phyloP scores from a whole-genome alignment of 2,329 filamentous ascomycete genomes.

The Stemphylium beticola region DNA sequence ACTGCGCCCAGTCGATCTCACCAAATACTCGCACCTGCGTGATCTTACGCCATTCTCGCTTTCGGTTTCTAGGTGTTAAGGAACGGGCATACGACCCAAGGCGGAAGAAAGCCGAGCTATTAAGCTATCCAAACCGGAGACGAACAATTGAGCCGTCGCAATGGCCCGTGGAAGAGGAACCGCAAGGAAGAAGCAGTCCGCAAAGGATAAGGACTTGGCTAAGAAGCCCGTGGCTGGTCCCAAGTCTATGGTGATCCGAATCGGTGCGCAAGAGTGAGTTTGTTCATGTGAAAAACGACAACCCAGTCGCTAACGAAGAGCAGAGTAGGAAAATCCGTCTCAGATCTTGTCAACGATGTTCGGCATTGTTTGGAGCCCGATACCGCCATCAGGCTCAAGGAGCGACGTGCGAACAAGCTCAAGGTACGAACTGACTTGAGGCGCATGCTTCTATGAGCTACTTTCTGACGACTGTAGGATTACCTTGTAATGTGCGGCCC shows the following conservation, averaged over 20 bases:
- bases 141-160: constrained; percentile 12
- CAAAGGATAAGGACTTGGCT: constrained; percentile 37
- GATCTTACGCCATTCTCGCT: background rate
- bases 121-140: constrained; percentile 4
- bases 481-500: constrained; percentile 96
- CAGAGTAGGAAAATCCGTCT: constrained; percentile 81
- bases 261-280: constrained; percentile 77
- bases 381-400: constrained; percentile 84
- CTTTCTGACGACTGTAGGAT: constrained; percentile 86
- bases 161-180: constrained; percentile 42
- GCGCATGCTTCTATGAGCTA: constrained; percentile 65
- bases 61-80: background rate
- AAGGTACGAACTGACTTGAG: constrained; percentile 3
- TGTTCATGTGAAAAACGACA: background rate
- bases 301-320: background rate
- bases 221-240: constrained; percentile 73
- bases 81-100: no score
- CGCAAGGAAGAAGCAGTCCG: constrained; percentile 44
- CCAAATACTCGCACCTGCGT: background rate
- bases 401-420: constrained; percentile 36
- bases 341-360: constrained; percentile 89
- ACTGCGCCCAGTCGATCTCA: background rate
- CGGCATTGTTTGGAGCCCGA: constrained; percentile 94
- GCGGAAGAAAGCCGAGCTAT: background rate
- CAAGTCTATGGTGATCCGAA: constrained; percentile 98